These are phyloP conservation scores for Brassica hybrid DNA, from an alignment of 441 rosid genomes.

Conservation along the genomic window DNA sequence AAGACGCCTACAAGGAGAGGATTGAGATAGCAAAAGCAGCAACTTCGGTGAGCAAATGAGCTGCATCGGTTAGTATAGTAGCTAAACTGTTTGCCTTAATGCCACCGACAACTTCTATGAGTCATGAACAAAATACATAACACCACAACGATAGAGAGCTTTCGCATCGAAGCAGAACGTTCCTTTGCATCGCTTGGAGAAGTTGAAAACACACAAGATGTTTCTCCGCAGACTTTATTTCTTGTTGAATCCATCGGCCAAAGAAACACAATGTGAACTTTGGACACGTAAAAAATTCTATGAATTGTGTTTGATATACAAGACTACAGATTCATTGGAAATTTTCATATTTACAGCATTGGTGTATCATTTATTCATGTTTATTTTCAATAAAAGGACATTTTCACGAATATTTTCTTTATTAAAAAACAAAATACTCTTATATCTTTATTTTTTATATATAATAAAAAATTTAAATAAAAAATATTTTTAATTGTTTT, in stretches of 20 bases:
- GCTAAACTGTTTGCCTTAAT: slow-evolving; percentile 65
- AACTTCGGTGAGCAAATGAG: slow-evolving; percentile 71
- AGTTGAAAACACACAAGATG: slow-evolving; percentile 59
- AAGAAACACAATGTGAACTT: slow-evolving; percentile 5
- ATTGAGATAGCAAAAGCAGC: slow-evolving; percentile 70
- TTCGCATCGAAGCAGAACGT: slow-evolving; percentile 56
- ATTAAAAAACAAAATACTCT: no score
- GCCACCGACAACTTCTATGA: slow-evolving; percentile 63
- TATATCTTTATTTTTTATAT: no score
- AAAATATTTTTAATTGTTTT: no score
- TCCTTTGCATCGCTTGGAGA: slow-evolving; percentile 54
- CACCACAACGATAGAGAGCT: slow-evolving; percentile 49
- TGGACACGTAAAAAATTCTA: background rate
- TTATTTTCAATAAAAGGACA: no score
- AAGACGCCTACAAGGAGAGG: slow-evolving; percentile 65
- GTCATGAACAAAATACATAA: slow-evolving; percentile 65
- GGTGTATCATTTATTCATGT: no score
- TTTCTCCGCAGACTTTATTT: slow-evolving; percentile 55
- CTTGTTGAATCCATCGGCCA: slow-evolving; percentile 53
- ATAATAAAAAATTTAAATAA: no score
- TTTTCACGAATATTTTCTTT: no score
- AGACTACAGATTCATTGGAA: no score
- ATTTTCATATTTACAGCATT: no score
- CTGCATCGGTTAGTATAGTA: slow-evolving; percentile 69
- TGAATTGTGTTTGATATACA: background rate